These are phyloP conservation scores for Pyrenophora tritici-repentis DNA, from an alignment of 2,329 filamentous ascomycete species.

Conservation along the genomic window DNA sequence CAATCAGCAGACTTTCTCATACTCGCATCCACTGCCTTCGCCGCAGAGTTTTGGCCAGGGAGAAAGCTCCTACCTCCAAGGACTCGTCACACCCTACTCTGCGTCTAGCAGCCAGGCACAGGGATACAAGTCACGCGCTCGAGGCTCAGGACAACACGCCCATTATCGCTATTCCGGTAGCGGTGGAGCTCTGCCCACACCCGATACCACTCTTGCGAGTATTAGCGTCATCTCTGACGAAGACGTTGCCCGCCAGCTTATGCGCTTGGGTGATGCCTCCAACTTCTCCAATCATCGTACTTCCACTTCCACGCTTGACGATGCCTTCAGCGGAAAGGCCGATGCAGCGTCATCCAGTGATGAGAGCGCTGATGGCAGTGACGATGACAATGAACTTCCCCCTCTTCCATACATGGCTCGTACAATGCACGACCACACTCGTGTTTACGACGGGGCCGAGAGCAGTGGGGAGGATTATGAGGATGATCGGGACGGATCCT, in stretches of 20 bases:
- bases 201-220: slow-evolving; percentile 87
- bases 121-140: slow-evolving; percentile 43
- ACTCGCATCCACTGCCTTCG: slow-evolving; percentile 77
- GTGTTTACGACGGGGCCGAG: slow-evolving; percentile 56
- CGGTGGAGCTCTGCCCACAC: slow-evolving; percentile 77
- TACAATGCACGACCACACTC: slow-evolving; percentile 32
- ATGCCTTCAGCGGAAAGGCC: slow-evolving; percentile 88
- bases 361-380: slow-evolving; percentile 73
- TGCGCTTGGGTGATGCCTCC: slow-evolving; percentile 91
- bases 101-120: slow-evolving; percentile 38
- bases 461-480: slow-evolving; percentile 66
- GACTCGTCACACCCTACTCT: slow-evolving; percentile 45
- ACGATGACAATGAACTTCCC: slow-evolving; percentile 59
- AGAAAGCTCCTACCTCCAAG: slow-evolving; percentile 45
- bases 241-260: slow-evolving; percentile 94
- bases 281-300: slow-evolving; percentile 86
- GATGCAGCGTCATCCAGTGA: slow-evolving; percentile 62
- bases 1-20: slow-evolving; percentile 79
- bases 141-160: slow-evolving; percentile 45
- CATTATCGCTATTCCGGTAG: slow-evolving; percentile 51
- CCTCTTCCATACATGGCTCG: slow-evolving; percentile 38
- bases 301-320: slow-evolving; percentile 89
- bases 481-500: slow-evolving; percentile 56
- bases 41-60: slow-evolving; percentile 71
- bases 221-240: slow-evolving; percentile 90